Evolutionary conservation across 2,329 filamentous ascomycete species (phyloP), one percentile per base, ranked within the genome.

Genomic region (Calonectria fujianensis): DNA sequence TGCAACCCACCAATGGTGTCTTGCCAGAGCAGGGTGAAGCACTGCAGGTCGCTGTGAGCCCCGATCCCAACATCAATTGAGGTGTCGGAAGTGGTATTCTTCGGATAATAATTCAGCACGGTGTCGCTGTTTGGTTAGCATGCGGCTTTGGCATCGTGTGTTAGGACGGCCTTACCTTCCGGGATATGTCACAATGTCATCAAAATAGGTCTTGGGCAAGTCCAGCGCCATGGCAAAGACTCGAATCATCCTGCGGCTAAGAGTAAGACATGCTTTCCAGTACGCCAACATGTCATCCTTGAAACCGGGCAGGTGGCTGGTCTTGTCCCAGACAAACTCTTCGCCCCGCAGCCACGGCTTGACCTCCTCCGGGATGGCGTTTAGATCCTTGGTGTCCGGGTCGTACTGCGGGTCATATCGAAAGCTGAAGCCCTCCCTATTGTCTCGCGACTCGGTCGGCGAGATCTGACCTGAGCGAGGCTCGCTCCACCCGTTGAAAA

Each of bases 181-280:
- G 14, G 71, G 71, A 48, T 73, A 73, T 13, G 71, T 70, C 14
- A 69, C n/a, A 50, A 73, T 48, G 41, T 70, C 82, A 74, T 92
- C 90, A 78, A 92, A 92, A 70, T 89, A 89, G 41, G 86, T 79
- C 77, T 93, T 91, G 0, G 87, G 85, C 4, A 92, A 83, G 14
- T 87, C 86, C 2, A 93, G 84, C 6, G 88, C 88, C 3, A 93
- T 84, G 0, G 91, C 90, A 77, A 93, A 91, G 9, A 87, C 83
- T 6, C 85, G 84, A 3, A 90, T 86, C 39, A 93, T 80, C 45
- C 85, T 86, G 29, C 91, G 85, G 0, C 90, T 88, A 1, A 93
- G 84, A 0, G 77, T 83, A 14, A 93, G 83, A 48, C 88, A 89
- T 9, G 85, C 82, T 27, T 83, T 80, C 85, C 88, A 91, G 78